Evolutionary conservation across 2,329 filamentous ascomycete species (phyloP).

Genomic region (Botrytis paeoniae): DNA sequence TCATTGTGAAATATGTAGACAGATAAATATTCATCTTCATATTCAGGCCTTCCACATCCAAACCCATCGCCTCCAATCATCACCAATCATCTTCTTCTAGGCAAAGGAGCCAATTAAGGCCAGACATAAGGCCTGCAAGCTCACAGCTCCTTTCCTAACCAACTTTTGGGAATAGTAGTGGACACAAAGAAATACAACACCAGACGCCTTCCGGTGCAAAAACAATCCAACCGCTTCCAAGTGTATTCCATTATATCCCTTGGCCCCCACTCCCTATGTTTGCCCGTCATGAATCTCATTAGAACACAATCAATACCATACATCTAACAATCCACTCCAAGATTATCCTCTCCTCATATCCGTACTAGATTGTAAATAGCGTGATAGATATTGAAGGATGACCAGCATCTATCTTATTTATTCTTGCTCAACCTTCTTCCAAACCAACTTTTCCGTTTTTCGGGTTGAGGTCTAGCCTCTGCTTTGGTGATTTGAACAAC

Average conservation of each 20-base stretch:
- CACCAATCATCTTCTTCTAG: not conserved
- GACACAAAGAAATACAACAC: conserved; percentile 17
- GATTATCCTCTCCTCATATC: conserved; percentile 22
- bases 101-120: conserved; percentile 13
- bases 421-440: conserved; percentile 73
- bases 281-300: conserved; percentile 24
- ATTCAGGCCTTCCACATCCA: not conserved
- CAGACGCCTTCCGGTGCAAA: conserved; percentile 28
- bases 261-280: conserved; percentile 13
- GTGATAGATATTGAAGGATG: not conserved
- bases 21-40: conserved; percentile 6
- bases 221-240: conserved; percentile 23
- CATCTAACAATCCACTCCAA: conserved; percentile 14
- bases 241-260: conserved; percentile 22
- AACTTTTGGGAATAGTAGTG: not conserved
- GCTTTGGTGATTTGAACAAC: conserved; percentile 4
- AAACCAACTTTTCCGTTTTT: conserved; percentile 91
- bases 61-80: not conserved
- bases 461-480: conserved; percentile 36
- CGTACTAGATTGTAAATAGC: conserved; percentile 9
- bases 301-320: conserved; percentile 17
- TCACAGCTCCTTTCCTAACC: conserved; percentile 3
- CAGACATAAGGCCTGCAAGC: not conserved
- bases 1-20: conserved; percentile 1
- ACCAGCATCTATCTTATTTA: conserved; percentile 30